Percentiles rank a stretch among this genome's conserved stretches.
Evolutionary conservation across 2,329 filamentous ascomycete species (phyloP).

Genomic region (Curvularia eragrostidis): DNA sequence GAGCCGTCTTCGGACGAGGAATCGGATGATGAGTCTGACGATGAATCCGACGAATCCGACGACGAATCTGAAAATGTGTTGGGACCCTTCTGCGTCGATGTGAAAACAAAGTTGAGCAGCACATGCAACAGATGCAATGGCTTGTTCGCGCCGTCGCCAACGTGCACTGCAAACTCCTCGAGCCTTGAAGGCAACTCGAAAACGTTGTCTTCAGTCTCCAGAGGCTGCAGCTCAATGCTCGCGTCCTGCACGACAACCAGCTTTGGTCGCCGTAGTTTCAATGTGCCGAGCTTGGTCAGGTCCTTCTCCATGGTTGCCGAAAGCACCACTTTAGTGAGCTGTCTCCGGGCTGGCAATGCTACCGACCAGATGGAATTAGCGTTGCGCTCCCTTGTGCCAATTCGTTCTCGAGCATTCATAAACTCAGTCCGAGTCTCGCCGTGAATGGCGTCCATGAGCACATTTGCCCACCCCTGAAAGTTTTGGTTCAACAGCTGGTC

Average conservation of each 20-base stretch:
- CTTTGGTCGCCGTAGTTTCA: constrained; percentile 76
- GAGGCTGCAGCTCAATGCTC: constrained; percentile 27
- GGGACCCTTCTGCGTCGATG: constrained; percentile 14
- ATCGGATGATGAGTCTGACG: not conserved
- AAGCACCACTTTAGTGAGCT: constrained; percentile 80
- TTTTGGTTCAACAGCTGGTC: constrained; percentile 90
- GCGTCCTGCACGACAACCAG: constrained; percentile 75
- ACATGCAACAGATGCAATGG: constrained; percentile 85
- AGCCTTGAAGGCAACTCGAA: constrained; percentile 65
- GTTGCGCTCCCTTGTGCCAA: constrained; percentile 54
- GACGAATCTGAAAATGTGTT: constrained; percentile 10
- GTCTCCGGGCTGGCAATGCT: constrained; percentile 40
- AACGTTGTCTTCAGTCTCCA: constrained; percentile 40
- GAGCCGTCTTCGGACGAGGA: constrained; percentile 20
- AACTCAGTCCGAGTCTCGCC: constrained; percentile 56
- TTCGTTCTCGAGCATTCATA: constrained; percentile 61
- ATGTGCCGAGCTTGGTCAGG: constrained; percentile 75
- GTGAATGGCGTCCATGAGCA: constrained; percentile 67
- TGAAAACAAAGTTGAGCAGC: constrained; percentile 63
- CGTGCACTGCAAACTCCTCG: constrained; percentile 57
- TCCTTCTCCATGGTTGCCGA: constrained; percentile 94
- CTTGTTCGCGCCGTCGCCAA: constrained; percentile 61
- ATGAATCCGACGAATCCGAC: not conserved
- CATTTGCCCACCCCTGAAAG: constrained; percentile 87
- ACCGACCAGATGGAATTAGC: constrained; percentile 44